These are phyloP conservation scores for Camelina hispida DNA, from an alignment of 345 rosid species.

Conservation along the genomic window DNA sequence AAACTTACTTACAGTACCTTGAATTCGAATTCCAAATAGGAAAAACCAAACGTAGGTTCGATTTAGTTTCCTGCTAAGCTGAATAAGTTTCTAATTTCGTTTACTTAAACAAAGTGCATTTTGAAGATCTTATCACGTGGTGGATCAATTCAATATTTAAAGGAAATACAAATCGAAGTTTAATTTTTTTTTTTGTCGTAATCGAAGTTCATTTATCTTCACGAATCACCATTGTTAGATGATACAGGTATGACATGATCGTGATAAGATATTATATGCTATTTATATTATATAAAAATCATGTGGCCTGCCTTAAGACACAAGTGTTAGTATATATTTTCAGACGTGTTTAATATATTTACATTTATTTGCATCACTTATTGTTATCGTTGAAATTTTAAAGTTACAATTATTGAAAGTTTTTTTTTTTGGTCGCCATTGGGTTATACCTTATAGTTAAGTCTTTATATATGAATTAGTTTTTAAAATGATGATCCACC, in stretches of 20 bases:
- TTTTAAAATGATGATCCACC: no score
- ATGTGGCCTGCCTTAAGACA: background rate
- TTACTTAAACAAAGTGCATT: background rate
- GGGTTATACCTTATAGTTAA: background rate
- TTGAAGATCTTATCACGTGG: constrained; percentile 8
- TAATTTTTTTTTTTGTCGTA: background rate
- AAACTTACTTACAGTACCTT: background rate
- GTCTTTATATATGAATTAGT: no score
- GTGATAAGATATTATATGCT: constrained; percentile 7
- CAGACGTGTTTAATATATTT: background rate
- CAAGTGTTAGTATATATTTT: background rate
- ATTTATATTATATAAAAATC: background rate
- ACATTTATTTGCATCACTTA: background rate
- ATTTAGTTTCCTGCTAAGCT: background rate
- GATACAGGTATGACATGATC: constrained; percentile 15
- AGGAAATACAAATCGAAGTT: background rate
- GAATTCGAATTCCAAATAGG: background rate
- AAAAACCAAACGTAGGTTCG: background rate
- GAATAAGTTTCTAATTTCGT: background rate
- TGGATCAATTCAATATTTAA: background rate
- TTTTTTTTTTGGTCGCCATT: background rate
- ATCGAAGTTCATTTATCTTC: background rate
- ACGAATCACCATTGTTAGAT: constrained; percentile 11
- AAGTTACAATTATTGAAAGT: background rate
- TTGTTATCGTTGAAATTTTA: background rate